Evolutionary conservation across 2,329 filamentous ascomycete genomes (phyloP), one percentile per base, ranked within the genome.

Genomic region (Aspergillus tubingensis): DNA sequence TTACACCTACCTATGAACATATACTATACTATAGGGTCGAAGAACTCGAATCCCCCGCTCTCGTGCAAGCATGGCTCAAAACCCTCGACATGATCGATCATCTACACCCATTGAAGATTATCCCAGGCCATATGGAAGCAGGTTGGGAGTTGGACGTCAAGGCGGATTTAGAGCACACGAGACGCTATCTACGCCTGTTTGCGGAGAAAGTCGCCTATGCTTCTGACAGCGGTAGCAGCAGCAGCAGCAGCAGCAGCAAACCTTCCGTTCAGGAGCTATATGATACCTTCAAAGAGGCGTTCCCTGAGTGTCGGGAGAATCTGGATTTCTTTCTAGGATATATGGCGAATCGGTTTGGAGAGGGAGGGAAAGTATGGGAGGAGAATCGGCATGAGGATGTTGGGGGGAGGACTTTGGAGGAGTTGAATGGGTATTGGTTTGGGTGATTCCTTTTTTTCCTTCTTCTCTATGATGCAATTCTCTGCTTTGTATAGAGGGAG

Each of bases 291-390:
- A 66, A 68, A 43, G 54, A 62, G 13, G 68, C 70, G 6, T 74
- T 75, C 47, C 71, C 70, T 8, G 57, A 69, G 36, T 68, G 66
- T 5, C 61, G 68, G 3, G 68, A 70, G 61, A 74, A 75, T 15
- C 54, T 73, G n/a, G 70, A 74, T 17, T 75, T 74, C 65, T 75
- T 76, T 60, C 25, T 76, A 17, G 71, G 70, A 5, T 70, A 75
- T 61, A 47, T 75, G 53, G 65, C 67, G 21, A 73, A 74, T 54
- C 70, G 72, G 32, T 75, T 72, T 50, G 73, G 72, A 0, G 67
- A 73, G 53, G 72, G 72, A 0, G 72, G 72, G 0, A 49, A 67
- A 38, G 60, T 69, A 0, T 73, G 72, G 70, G 72, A 73, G 61
- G 74, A 73, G 58, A 76, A 74, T 52, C 60, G 68, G 48, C 71